phyloP scores from a whole-genome alignment of 208 protist genomes.

The Trypanosoma rangeli region DNA sequence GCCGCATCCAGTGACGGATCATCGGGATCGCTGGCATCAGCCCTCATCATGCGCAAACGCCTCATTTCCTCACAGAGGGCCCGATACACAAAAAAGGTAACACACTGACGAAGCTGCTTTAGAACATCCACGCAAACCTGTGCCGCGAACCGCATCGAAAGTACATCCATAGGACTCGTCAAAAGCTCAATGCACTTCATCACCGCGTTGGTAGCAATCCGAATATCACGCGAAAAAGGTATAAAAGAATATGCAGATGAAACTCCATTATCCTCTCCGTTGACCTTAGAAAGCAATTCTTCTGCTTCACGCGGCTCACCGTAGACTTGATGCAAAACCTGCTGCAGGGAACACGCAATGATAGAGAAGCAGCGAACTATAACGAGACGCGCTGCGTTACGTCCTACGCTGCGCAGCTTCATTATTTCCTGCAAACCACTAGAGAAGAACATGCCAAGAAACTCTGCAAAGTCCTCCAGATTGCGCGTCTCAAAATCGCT shows the following conservation, averaged over 20 bases:
- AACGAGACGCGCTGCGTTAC: constrained; percentile 54
- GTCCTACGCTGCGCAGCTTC: constrained; percentile 61
- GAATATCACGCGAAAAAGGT: constrained; percentile 49
- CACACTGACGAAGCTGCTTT: constrained; percentile 58
- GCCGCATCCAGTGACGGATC: constrained; percentile 13
- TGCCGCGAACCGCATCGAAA: constrained; percentile 56
- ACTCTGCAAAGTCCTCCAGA: constrained; percentile 58
- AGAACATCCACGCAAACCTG: constrained; percentile 74
- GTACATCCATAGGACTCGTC: constrained; percentile 42
- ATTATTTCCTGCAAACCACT: constrained; percentile 53
- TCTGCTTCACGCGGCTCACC: neutral
- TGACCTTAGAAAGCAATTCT: neutral
- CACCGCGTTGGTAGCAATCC: constrained; percentile 50
- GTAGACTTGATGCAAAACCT: constrained; percentile 64
- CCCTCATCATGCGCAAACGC: neutral
- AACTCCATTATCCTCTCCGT: neutral
- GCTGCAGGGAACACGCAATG: constrained; percentile 57
- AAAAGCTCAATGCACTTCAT: constrained; percentile 49
- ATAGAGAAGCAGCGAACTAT: constrained; percentile 78
- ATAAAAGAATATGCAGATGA: constrained; percentile 31
- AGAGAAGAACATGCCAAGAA: constrained; percentile 58
- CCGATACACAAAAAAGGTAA: constrained; percentile 45
- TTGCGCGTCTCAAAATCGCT: constrained; percentile 35
- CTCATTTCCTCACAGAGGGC: constrained; percentile 33
- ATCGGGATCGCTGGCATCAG: neutral